Evolutionary conservation across 345 rosid genomes (phyloP).

Genomic region (Syzygium aromaticum): DNA sequence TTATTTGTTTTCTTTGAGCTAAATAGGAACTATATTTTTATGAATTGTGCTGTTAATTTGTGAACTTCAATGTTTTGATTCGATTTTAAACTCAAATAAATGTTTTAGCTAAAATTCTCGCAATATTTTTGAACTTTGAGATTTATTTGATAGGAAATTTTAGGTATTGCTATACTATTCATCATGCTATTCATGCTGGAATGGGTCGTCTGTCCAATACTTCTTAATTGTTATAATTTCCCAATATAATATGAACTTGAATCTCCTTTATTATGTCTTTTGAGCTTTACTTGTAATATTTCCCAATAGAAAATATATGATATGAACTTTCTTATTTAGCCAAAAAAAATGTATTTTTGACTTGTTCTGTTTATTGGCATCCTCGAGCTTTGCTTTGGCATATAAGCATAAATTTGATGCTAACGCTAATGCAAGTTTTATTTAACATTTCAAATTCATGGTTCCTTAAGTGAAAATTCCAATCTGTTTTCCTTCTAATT

Average conservation of each 20-base stretch:
- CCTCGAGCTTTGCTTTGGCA: neutral
- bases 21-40: neutral
- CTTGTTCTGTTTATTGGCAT: neutral
- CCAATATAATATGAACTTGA: neutral
- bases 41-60: neutral
- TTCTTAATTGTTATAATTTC: neutral
- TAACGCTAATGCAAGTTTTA: neutral
- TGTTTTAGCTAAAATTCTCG: neutral
- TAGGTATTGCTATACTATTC: neutral
- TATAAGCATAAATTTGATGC: neutral
- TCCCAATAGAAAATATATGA: neutral
- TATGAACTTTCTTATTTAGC: neutral
- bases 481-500: neutral
- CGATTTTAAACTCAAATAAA: neutral
- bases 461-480: neutral
- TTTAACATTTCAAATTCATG: neutral
- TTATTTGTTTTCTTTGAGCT: neutral
- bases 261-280: neutral
- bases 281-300: neutral
- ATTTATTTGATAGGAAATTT: neutral
- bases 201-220: neutral
- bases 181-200: neutral
- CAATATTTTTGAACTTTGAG: neutral
- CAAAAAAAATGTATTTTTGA: neutral
- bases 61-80: neutral